Evolutionary conservation across 2,329 filamentous ascomycete species (phyloP), one percentile per base, ranked within the genome.

Genomic region (Beauveria medogensis): DNA sequence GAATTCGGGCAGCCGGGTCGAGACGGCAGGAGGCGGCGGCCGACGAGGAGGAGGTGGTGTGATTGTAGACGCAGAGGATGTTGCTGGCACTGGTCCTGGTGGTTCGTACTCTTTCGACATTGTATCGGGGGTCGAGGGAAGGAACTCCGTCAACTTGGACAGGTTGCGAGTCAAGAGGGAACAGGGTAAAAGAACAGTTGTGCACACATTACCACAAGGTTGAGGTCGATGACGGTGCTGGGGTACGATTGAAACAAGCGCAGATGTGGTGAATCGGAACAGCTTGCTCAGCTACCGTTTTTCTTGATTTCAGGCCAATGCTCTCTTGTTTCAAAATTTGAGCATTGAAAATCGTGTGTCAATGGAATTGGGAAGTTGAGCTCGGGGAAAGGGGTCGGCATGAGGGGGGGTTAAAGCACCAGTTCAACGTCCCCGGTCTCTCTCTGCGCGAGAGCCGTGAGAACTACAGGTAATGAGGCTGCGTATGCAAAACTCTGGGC

Each of bases 1-100:
- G 67, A 83, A 91, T 24, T 82, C 80, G 18, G 56, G 56, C 16
- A 41, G 56, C 2, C 56, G 56, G n/a, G 24, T 52, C 12, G 40
- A 48, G 40, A 37, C 48, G 56, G 37, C 18, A 20, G 55, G 28
- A n/a, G 55, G 47, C 7, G 5, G 26, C 16, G 41, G 41, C 9
- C 41, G 41, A 43, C 10, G 54, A 10, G 43, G n/a, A 47, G 6
- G 54, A 8, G 54, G 6, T 16, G 54, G 5, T 14, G 12, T 55
- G 40, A 9, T 46, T 34, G 26, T 30, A 14, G 54, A 12, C 24
- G n/a, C 9, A 18, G 54, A 16, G 3, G 12, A 6, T 24, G n/a
- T 34, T 52, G 28, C n/a, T 30, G 51, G 34, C 51, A 41, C 18
- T n/a, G 43, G 16, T 26, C 9, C 5, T 34, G 28, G 8, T 30